phyloP scores from a whole-genome alignment of 805 yeast species.

The Ogataea corticis region DNA sequence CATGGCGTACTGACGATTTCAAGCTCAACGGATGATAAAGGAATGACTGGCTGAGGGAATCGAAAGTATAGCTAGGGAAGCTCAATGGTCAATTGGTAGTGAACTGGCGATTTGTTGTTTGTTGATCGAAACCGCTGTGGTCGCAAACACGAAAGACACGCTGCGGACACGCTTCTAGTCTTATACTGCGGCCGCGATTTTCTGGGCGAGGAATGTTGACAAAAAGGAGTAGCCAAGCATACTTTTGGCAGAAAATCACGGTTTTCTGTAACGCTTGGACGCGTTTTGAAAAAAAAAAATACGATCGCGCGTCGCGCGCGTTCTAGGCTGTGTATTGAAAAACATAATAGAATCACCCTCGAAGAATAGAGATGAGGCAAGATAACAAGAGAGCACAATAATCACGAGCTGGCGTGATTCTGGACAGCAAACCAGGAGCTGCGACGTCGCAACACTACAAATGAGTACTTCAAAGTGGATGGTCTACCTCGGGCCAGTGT shows the following conservation, averaged over 20 bases:
- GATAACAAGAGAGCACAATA: too few relatives aligned
- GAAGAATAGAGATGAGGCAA: too few relatives aligned
- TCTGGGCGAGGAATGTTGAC: slow-evolving; percentile 7
- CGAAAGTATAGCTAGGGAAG: slow-evolving; percentile 7
- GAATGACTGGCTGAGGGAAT: slow-evolving; percentile 29
- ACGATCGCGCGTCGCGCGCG: slow-evolving; percentile 2
- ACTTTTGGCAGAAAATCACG: slow-evolving; percentile 2
- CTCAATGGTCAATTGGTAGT: not conserved
- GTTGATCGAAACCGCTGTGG: too few relatives aligned
- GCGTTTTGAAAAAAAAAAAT: slow-evolving; percentile 6
- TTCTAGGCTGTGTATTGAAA: not conserved
- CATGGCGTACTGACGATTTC: slow-evolving; percentile 17
- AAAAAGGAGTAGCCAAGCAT: slow-evolving; percentile 4
- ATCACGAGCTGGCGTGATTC: too few relatives aligned
- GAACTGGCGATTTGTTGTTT: too few relatives aligned
- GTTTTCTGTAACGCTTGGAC: slow-evolving; percentile 4
- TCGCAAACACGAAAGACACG: not conserved
- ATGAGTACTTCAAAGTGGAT: too few relatives aligned
- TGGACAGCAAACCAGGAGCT: too few relatives aligned
- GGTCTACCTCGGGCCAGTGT: too few relatives aligned
- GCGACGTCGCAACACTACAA: too few relatives aligned
- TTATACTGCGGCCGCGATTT: not conserved
- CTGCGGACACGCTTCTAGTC: not conserved
- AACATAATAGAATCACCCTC: too few relatives aligned
- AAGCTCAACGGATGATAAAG: slow-evolving; percentile 26